phyloP scores from a whole-genome alignment of 495 filamentous ascomycete genomes.

The Thozetella sp. region DNA sequence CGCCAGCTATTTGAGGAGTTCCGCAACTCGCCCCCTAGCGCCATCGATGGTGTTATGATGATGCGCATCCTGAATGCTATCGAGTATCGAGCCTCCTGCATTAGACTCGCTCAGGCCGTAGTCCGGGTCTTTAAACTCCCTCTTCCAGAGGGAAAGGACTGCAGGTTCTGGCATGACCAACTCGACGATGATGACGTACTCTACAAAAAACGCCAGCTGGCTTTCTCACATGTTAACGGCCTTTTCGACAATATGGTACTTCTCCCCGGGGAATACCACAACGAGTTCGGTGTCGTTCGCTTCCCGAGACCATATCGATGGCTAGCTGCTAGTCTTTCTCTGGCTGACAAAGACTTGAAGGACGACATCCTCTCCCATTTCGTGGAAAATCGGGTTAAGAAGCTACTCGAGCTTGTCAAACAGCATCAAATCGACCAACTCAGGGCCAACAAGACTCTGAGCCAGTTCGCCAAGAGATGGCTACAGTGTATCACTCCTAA shows the following conservation, averaged over 20 bases:
- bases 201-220: conserved; percentile 16
- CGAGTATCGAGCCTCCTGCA: conserved; percentile 33
- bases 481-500: not conserved
- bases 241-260: conserved; percentile 17
- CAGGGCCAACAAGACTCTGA: not conserved
- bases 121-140: conserved; percentile 26
- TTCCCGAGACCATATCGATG: conserved; percentile 23
- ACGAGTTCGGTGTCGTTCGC: conserved; percentile 17
- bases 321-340: conserved; percentile 5
- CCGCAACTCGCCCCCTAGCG: conserved; percentile 1
- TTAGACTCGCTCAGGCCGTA: conserved; percentile 27
- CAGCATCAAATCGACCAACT: not conserved
- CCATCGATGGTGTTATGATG: conserved; percentile 8
- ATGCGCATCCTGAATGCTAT: conserved; percentile 33
- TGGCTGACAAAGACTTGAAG: not conserved
- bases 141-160: conserved; percentile 12
- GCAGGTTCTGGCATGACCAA: conserved; percentile 22
- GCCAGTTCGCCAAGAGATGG: not conserved
- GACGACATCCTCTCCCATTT: not conserved
- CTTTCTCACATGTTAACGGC: conserved; percentile 12
- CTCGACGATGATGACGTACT: not conserved
- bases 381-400: not conserved
- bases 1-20: conserved; percentile 15
- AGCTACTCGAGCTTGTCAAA: not conserved
- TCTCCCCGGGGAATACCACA: conserved; percentile 20